phyloP scores from a whole-genome alignment of 208 protist species.

The Herpetomonas tarakana region DNA sequence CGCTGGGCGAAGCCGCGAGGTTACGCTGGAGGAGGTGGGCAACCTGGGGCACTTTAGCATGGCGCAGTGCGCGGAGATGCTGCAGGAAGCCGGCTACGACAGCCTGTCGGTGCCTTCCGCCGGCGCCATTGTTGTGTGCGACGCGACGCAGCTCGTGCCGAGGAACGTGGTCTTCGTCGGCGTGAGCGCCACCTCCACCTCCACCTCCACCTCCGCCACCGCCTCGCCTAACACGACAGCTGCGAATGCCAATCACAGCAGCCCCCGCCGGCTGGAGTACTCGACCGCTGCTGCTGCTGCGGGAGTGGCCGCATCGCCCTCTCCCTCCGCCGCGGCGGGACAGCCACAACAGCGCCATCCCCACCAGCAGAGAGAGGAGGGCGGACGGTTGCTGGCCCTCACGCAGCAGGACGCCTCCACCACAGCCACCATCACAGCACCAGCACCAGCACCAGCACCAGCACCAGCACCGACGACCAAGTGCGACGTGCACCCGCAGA shows the following conservation, averaged over 20 bases:
- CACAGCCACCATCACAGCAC: not conserved
- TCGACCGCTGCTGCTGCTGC: not conserved
- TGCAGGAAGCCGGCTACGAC: conserved; percentile 64
- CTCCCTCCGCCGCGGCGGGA: not conserved
- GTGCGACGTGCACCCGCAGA: conserved; percentile 48
- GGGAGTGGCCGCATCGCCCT: not conserved
- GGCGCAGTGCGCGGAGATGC: conserved; percentile 59
- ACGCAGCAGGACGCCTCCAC: not conserved
- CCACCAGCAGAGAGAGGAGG: no score
- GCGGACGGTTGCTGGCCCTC: no score
- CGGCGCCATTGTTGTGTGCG: conserved; percentile 48
- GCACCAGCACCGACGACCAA: conserved; percentile 4
- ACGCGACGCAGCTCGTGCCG: conserved; percentile 44
- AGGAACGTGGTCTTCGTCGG: conserved; percentile 42
- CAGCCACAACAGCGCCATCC: not conserved
- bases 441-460: conserved; percentile 1
- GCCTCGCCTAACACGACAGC: conserved; percentile 6
- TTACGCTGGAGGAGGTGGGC: conserved; percentile 42
- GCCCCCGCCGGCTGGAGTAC: not conserved
- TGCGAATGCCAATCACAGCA: not conserved
- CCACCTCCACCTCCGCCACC: not conserved
- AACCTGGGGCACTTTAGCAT: conserved; percentile 54
- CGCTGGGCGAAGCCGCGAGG: conserved; percentile 32
- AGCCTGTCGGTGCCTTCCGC: conserved; percentile 33
- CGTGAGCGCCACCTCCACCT: not conserved